phyloP scores from a whole-genome alignment of 2,329 filamentous ascomycete genomes.

The Dryadomyces quercus-mongolicae region DNA sequence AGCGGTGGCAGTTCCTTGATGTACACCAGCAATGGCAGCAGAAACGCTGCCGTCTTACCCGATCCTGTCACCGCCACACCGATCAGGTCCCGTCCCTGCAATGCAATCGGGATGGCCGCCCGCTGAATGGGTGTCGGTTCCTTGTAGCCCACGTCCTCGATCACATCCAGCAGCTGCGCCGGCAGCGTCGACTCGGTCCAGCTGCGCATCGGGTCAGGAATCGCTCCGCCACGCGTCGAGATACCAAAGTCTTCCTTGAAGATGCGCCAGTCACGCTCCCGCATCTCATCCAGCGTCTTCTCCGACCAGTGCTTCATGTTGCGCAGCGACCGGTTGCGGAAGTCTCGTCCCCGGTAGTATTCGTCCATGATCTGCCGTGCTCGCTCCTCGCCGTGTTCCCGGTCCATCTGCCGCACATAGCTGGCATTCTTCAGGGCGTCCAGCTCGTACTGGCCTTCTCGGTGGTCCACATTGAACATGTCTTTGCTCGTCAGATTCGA shows the following conservation, averaged over 20 bases:
- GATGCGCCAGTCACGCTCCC: constrained; percentile 95
- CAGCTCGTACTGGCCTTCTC: constrained; percentile 11
- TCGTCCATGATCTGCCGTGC: constrained; percentile 76
- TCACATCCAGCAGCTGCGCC: constrained; percentile 63
- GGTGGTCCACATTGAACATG: constrained; percentile 7
- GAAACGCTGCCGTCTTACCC: constrained; percentile 92
- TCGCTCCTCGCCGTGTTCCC: constrained; percentile 61
- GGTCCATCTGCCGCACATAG: constrained; percentile 48
- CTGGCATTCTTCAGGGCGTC: constrained; percentile 9
- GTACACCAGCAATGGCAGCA: constrained; percentile 85
- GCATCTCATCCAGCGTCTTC: constrained; percentile 87
- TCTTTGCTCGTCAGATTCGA: constrained; percentile 8
- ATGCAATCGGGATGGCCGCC: constrained; percentile 87
- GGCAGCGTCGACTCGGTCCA: constrained; percentile 83
- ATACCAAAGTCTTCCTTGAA: constrained; percentile 99
- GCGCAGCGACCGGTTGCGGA: constrained; percentile 59
- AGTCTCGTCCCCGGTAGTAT: constrained; percentile 65
- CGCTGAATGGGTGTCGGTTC: constrained; percentile 88
- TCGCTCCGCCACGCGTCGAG: constrained; percentile 77
- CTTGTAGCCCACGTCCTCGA: constrained; percentile 75
- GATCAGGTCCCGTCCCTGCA: constrained; percentile 90
- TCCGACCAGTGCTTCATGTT: constrained; percentile 87
- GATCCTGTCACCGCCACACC: constrained; percentile 97
- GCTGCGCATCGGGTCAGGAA: constrained; percentile 91
- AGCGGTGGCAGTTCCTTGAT: constrained; percentile 82